Conservation (phyloP, 257 asterid species). For the Pogostemon cablin region DNA sequence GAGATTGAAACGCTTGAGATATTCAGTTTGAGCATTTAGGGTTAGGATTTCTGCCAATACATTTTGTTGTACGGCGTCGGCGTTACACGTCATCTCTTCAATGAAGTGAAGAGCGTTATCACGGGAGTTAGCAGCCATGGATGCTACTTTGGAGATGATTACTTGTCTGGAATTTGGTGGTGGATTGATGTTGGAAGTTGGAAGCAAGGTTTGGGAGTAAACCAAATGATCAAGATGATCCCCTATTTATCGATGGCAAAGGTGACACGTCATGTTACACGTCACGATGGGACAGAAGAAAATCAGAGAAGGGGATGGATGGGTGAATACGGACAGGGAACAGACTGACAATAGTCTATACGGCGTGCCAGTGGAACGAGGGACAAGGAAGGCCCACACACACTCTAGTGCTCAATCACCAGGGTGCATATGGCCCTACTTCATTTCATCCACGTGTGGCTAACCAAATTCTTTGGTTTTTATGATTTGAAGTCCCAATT, state of each 20-base stretch:
- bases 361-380: not conserved
- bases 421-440: too few species aligned
- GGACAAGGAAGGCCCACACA: conserved; percentile 13
- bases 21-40: conserved; percentile 41
- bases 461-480: too few species aligned
- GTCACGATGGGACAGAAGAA: conserved; percentile 31
- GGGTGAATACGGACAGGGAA: not conserved
- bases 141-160: not conserved
- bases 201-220: conserved; percentile 1
- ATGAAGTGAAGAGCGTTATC: conserved; percentile 40
- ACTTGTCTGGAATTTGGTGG: not conserved
- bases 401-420: too few species aligned
- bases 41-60: conserved; percentile 39
- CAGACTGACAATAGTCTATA: conserved; percentile 1
- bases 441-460: too few species aligned
- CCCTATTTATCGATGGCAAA: too few species aligned
- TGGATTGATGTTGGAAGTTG: not conserved
- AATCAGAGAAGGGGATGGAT: conserved; percentile 21
- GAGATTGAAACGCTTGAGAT: conserved; percentile 28
- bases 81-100: conserved; percentile 42
- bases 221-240: too few species aligned
- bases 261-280: conserved; percentile 34
- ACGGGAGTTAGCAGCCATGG: conserved; percentile 61
- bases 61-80: conserved; percentile 28
- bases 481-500: too few species aligned